phyloP scores from a whole-genome alignment of 495 filamentous ascomycete species.

The Gamarada debralockiae region DNA sequence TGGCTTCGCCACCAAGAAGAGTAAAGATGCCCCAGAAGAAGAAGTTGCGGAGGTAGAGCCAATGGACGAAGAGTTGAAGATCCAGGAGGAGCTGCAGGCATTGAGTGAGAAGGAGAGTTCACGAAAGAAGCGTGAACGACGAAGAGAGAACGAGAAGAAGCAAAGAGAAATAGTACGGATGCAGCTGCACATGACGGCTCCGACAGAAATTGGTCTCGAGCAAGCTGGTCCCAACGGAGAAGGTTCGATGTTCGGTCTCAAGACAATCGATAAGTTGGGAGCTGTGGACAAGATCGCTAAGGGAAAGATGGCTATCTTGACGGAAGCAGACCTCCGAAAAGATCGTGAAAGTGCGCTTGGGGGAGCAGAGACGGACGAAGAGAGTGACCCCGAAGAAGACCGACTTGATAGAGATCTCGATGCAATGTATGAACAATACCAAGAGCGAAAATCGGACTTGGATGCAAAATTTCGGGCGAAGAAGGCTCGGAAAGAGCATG shows the following conservation, averaged over 20 bases:
- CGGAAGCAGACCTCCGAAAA: constrained; percentile 47
- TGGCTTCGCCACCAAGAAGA: constrained; percentile 76
- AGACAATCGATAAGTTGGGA: constrained; percentile 69
- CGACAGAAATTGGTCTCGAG: constrained; percentile 94
- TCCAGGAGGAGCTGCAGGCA: constrained; percentile 80
- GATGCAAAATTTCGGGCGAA: constrained; percentile 89
- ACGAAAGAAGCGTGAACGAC: constrained; percentile 73
- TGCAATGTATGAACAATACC: constrained; percentile 78
- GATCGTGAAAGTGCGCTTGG: constrained; percentile 59
- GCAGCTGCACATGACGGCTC: constrained; percentile 95
- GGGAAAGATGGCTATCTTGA: constrained; percentile 67
- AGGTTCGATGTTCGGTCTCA: constrained; percentile 79
- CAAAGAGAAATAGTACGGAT: constrained; percentile 85
- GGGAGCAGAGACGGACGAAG: constrained; percentile 51
- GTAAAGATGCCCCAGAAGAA: constrained; percentile 46
- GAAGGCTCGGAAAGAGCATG: constrained; percentile 75
- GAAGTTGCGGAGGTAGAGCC: constrained; percentile 76
- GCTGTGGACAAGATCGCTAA: constrained; percentile 66
- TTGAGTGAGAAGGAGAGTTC: constrained; percentile 72
- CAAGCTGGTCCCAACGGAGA: constrained; percentile 73
- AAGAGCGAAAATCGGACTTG: constrained; percentile 67
- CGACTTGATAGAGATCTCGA: constrained; percentile 80
- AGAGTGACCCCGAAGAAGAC: constrained; percentile 77
- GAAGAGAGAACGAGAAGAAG: constrained; percentile 85
- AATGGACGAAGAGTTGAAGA: constrained; percentile 91